Conservation (phyloP, 805 yeast genomes). For the Candida ascalaphidarum region DNA sequence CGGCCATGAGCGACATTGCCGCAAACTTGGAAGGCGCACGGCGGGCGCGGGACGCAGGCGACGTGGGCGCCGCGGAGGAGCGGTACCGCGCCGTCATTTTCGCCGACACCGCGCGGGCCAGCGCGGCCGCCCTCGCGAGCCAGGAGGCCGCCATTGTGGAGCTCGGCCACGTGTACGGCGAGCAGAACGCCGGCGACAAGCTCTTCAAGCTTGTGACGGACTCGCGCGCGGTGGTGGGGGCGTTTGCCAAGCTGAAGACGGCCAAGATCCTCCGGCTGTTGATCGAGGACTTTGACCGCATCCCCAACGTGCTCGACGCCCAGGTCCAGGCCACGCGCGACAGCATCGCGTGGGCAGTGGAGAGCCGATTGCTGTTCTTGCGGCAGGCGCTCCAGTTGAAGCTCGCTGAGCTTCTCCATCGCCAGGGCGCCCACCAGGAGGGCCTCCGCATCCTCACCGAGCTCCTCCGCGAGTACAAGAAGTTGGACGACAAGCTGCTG, state of each 20-base stretch:
- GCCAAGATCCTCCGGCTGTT: conserved; percentile 81
- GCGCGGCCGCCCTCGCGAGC: conserved; percentile 24
- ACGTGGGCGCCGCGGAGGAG: conserved; percentile 51
- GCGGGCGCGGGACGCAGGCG: conserved; percentile 39
- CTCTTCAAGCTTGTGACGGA: conserved; percentile 55
- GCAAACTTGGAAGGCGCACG: conserved; percentile 63
- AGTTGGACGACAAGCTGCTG: conserved; percentile 90
- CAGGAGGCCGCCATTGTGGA: conserved; percentile 66
- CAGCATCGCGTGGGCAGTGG: conserved; percentile 79
- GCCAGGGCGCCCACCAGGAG: conserved; percentile 55
- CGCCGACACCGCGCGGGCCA: conserved; percentile 7
- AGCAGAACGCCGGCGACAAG: conserved; percentile 36
- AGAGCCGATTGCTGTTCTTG: conserved; percentile 77
- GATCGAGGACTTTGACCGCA: conserved; percentile 66
- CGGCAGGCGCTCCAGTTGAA: conserved; percentile 84
- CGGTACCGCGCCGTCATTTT: conserved; percentile 48
- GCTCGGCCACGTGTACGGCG: conserved; percentile 64
- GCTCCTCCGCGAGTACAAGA: conserved; percentile 78
- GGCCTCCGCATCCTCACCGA: conserved; percentile 66
- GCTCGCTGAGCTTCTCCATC: conserved; percentile 66
- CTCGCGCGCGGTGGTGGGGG: conserved; percentile 64
- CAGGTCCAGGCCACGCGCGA: conserved; percentile 71
- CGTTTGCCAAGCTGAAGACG: conserved; percentile 87
- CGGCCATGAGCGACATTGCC: too few relatives aligned
- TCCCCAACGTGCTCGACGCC: conserved; percentile 53